Evolutionary conservation across 208 protist species (phyloP).

Genomic region (Naegleria gruberi): DNA sequence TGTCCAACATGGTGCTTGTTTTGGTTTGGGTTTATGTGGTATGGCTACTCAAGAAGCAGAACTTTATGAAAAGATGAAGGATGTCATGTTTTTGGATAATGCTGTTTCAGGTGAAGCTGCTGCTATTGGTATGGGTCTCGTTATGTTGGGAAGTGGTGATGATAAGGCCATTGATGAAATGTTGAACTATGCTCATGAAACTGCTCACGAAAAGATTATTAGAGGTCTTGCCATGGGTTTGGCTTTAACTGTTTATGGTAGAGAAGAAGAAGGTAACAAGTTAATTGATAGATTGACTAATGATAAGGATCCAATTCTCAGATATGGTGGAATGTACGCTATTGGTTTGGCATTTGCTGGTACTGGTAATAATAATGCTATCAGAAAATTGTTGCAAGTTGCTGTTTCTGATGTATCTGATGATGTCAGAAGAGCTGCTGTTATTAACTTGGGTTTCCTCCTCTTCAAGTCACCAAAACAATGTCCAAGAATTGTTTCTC

Average conservation of each 20-base stretch:
- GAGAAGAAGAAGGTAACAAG: conserved; percentile 83
- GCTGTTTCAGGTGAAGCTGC: conserved; percentile 95
- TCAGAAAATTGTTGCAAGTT: conserved; percentile 88
- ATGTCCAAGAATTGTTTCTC: conserved; percentile 63
- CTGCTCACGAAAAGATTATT: conserved; percentile 99
- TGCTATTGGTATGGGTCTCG: conserved; percentile 91
- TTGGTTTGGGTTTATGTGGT: conserved; percentile 85
- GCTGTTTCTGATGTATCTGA: conserved; percentile 94
- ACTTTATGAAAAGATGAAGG: conserved; percentile 88
- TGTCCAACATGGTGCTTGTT: conserved; percentile 82
- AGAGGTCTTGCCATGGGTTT: conserved; percentile 90
- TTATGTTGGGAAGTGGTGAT: conserved; percentile 89
- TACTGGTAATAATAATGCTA: conserved; percentile 81
- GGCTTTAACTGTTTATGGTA: conserved; percentile 89
- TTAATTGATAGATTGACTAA: conserved; percentile 80
- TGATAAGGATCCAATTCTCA: conserved; percentile 88
- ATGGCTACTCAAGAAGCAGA: conserved; percentile 75
- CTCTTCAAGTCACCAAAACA: conserved; percentile 84
- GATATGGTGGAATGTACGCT: conserved; percentile 92
- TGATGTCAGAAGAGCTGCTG: conserved; percentile 95
- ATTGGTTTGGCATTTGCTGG: conserved; percentile 94
- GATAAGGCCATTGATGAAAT: conserved; percentile 73
- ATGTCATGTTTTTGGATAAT: conserved; percentile 80
- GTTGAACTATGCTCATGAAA: conserved; percentile 85
- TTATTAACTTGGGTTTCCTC: conserved; percentile 95